Evolutionary conservation across 305 asterid genomes (phyloP).

Genomic region (Fraxinus sp.): DNA sequence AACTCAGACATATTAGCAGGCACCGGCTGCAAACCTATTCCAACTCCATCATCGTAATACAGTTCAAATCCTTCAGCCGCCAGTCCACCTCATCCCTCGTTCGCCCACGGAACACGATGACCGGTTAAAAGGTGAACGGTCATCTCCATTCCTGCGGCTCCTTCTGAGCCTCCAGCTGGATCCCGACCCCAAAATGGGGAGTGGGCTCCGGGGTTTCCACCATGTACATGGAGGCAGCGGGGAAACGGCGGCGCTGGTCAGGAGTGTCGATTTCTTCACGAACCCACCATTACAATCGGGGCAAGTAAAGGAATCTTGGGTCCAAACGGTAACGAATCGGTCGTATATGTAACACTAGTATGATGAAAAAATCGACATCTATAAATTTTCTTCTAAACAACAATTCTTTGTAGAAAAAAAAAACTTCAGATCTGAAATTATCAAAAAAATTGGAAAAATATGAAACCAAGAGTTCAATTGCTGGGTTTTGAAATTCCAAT

Average conservation of each 20-base stretch:
- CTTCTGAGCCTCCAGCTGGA: conserved; percentile 66
- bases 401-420: neutral
- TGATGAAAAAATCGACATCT: conserved; percentile 59
- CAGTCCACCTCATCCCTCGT: conserved; percentile 29
- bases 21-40: conserved; percentile 74
- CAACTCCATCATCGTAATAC: conserved; percentile 83
- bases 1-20: conserved; percentile 87
- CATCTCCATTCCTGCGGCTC: conserved; percentile 68
- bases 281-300: conserved; percentile 83
- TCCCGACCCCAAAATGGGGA: conserved; percentile 37
- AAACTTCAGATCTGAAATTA: conserved; percentile 35
- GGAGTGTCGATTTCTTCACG: conserved; percentile 61
- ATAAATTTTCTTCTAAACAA: neutral
- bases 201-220: conserved; percentile 44
- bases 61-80: conserved; percentile 62
- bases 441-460: neutral
- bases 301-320: conserved; percentile 56
- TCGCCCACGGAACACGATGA: conserved; percentile 75
- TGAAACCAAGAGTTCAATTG: neutral
- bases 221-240: conserved; percentile 72
- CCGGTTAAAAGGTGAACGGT: conserved; percentile 87
- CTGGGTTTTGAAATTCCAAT: too few species aligned
- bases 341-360: conserved; percentile 93
- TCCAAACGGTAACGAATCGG: conserved; percentile 62
- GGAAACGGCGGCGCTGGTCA: conserved; percentile 59